Evolutionary conservation across 805 yeast species (phyloP).

Genomic region (Ogataea zsoltii): DNA sequence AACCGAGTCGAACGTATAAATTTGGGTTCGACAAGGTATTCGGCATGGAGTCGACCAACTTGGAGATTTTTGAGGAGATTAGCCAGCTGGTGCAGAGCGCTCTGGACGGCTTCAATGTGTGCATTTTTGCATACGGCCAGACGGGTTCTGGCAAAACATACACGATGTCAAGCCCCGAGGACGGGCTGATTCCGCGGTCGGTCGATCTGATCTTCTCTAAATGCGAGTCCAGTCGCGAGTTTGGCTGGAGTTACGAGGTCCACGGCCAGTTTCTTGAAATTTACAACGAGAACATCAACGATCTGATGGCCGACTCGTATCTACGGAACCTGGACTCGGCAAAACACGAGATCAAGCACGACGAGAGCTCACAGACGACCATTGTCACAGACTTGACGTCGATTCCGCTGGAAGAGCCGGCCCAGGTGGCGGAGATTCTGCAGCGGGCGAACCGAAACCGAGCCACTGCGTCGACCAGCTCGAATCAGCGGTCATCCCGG

Average conservation of each 20-base stretch:
- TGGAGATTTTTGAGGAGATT: conserved; percentile 75
- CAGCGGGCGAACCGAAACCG: conserved; percentile 59
- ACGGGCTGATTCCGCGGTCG: conserved; percentile 84
- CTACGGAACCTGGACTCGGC: conserved; percentile 20
- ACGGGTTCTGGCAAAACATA: conserved; percentile 94
- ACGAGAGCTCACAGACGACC: conserved; percentile 53
- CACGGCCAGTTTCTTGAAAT: conserved; percentile 84
- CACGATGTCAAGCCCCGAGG: conserved; percentile 73
- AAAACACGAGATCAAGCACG: conserved; percentile 74
- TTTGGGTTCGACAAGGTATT: conserved; percentile 84
- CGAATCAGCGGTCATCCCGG: conserved; percentile 84
- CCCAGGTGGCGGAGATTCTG: conserved; percentile 52
- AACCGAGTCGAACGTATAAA: conserved; percentile 28
- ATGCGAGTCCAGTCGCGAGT: conserved; percentile 44
- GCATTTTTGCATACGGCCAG: conserved; percentile 96
- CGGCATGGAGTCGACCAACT: conserved; percentile 50
- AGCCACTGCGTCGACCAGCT: conserved; percentile 76
- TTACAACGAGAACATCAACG: conserved; percentile 80
- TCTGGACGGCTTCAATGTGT: conserved; percentile 85
- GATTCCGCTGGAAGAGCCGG: conserved; percentile 41
- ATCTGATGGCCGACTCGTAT: conserved; percentile 48
- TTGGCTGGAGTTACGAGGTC: conserved; percentile 65
- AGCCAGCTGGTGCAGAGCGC: conserved; percentile 85
- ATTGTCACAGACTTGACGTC: conserved; percentile 59
- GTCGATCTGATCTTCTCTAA: conserved; percentile 67